phyloP scores from a whole-genome alignment of 192 early-diverging fungal genomes.

The Ambispora gerdemannii region DNA sequence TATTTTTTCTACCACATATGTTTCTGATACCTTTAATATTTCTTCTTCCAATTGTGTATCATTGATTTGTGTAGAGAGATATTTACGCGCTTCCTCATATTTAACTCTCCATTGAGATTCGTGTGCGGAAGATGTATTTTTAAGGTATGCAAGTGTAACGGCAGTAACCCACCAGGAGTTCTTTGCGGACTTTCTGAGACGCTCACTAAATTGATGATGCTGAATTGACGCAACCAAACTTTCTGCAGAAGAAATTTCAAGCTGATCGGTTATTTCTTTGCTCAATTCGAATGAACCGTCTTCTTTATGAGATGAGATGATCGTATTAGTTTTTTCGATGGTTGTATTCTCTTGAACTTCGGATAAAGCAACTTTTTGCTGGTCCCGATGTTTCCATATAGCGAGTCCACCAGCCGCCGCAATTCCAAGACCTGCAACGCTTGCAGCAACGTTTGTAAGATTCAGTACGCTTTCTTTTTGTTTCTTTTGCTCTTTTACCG shows the following conservation, averaged over 20 bases:
- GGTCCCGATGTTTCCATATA: too few relatives aligned
- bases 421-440: too few relatives aligned
- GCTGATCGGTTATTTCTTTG: neutral
- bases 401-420: too few relatives aligned
- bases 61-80: neutral
- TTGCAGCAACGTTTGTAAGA: too few relatives aligned
- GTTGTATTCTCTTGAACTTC: too few relatives aligned
- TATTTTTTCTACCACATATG: neutral
- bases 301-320: neutral
- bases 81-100: neutral
- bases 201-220: neutral
- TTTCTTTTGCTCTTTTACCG: too few relatives aligned
- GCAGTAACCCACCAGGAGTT: neutral
- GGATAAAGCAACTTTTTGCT: too few relatives aligned
- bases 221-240: neutral
- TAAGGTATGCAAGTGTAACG: neutral
- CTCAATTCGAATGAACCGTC: slow-evolving; percentile 4
- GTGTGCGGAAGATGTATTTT: neutral
- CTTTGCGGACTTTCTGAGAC: neutral
- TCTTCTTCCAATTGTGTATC: neutral
- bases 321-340: neutral
- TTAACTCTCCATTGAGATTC: neutral
- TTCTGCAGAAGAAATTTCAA: neutral
- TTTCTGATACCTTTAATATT: neutral
- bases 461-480: too few relatives aligned